These are phyloP conservation scores for Ophiostoma himal-ulmi DNA, from an alignment of 2,329 filamentous ascomycete species.

Conservation along the genomic window DNA sequence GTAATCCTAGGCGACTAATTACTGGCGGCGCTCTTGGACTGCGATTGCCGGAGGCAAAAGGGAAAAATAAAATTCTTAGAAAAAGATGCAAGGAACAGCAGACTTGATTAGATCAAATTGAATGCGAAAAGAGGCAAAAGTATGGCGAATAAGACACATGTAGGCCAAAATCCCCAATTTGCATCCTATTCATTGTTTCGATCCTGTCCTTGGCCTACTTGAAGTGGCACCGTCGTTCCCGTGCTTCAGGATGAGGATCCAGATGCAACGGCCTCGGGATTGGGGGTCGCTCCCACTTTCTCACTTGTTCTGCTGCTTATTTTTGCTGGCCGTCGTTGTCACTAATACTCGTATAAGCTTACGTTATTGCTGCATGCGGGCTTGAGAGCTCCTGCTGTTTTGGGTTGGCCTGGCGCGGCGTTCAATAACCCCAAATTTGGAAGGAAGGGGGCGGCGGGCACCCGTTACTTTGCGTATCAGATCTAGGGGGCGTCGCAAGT, in stretches of 20 bases:
- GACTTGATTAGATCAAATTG: background rate
- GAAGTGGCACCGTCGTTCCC: background rate
- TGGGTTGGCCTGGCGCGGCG: conserved; percentile 5
- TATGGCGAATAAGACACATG: background rate
- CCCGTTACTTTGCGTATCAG: background rate
- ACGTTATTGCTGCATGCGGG: conserved; percentile 5
- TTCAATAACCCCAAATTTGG: background rate
- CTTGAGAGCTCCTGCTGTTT: conserved; percentile 13
- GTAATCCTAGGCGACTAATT: background rate
- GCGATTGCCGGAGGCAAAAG: background rate
- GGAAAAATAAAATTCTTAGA: background rate
- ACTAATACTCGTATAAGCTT: background rate
- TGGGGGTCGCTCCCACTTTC: background rate
- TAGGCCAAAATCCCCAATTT: background rate
- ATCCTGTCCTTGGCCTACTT: background rate
- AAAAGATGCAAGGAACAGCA: background rate
- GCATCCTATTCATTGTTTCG: background rate
- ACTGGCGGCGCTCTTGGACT: background rate
- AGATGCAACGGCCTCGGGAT: background rate
- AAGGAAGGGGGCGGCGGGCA: conserved; percentile 5
- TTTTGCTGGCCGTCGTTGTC: background rate
- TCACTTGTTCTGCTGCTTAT: background rate
- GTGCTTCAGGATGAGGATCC: background rate
- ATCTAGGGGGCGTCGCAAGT: conserved; percentile 8
- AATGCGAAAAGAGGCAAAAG: background rate